A percentile compares a stretch with the other conserved stretches of the same genome.
These are phyloP conservation scores for Exsudoporus frostii DNA, from an alignment of 768 basidiomycete species.

Conservation along the genomic window DNA sequence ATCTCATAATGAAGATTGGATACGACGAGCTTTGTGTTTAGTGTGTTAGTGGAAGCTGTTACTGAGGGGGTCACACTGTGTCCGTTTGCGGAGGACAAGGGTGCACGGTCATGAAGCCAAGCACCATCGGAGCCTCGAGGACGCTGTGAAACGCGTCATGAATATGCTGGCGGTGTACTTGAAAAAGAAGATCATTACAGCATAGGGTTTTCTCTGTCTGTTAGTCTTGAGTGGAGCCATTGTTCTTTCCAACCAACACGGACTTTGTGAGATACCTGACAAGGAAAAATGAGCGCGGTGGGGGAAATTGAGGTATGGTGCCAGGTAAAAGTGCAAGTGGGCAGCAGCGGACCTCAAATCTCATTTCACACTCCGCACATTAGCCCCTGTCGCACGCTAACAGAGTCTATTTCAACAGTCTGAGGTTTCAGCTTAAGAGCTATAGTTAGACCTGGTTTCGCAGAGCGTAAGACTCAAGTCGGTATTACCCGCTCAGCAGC, in stretches of 20 bases:
- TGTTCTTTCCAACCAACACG: background rate
- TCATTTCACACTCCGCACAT: slow-evolving; percentile 12
- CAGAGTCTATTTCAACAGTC: too few relatives aligned
- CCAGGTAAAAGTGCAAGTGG: background rate
- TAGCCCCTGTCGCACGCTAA: slow-evolving; percentile 4
- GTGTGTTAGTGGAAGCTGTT: slow-evolving; percentile 24
- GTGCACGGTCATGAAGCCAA: slow-evolving; percentile 78
- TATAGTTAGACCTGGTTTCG: too few relatives aligned
- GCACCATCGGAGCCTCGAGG: slow-evolving; percentile 58
- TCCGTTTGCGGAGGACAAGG: slow-evolving; percentile 34
- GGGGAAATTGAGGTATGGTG: background rate
- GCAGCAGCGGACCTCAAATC: slow-evolving; percentile 10
- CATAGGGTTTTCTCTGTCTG: slow-evolving; percentile 43
- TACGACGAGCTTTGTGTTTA: slow-evolving; percentile 65
- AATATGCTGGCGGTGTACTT: background rate
- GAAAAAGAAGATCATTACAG: slow-evolving; percentile 27
- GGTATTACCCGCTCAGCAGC: too few relatives aligned
- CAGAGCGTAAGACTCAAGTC: too few relatives aligned
- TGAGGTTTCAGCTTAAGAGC: too few relatives aligned
- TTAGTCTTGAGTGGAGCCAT: slow-evolving; percentile 28
- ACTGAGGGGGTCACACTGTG: slow-evolving; percentile 24
- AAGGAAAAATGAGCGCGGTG: background rate
- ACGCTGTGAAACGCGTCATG: slow-evolving; percentile 42
- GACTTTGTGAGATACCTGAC: background rate
- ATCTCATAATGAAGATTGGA: slow-evolving; percentile 92